Conservation (phyloP, 2,329 filamentous ascomycete species). For the Rachicladosporium sp. region DNA sequence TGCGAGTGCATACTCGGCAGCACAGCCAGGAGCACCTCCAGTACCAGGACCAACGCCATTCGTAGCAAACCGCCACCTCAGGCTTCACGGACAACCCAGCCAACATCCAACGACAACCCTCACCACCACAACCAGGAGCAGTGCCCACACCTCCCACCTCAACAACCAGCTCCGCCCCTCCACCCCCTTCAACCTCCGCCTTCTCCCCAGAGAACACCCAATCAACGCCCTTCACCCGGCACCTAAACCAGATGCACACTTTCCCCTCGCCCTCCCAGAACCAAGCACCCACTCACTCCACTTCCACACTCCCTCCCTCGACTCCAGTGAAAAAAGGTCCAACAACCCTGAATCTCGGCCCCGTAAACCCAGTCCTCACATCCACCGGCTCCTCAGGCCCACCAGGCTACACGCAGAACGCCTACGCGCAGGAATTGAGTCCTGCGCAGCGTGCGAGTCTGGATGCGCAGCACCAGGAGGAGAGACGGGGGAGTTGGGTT, state of each 20-base stretch:
- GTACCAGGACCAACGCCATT: constrained; percentile 22
- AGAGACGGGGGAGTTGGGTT: constrained; percentile 12
- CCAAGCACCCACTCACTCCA: constrained; percentile 28
- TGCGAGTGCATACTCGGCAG: constrained; percentile 16
- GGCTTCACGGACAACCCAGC: constrained; percentile 13
- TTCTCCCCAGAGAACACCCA: constrained; percentile 1
- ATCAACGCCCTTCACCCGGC: constrained; percentile 1
- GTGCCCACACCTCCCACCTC: constrained; percentile 19
- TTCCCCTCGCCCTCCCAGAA: constrained; percentile 18
- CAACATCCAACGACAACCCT: constrained; percentile 18
- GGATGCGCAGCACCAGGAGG: constrained; percentile 15
- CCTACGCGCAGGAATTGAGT: constrained; percentile 29
- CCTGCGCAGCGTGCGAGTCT: constrained; percentile 23
- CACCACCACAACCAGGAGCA: constrained; percentile 31
- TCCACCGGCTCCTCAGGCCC: constrained; percentile 27
- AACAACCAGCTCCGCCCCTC: constrained; percentile 22
- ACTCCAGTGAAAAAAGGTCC: constrained; percentile 13
- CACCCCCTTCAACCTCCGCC: constrained; percentile 24
- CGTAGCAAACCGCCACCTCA: constrained; percentile 11
- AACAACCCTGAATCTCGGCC: constrained; percentile 28
- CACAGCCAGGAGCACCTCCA: constrained; percentile 19
- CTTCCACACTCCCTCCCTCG: constrained; percentile 13
- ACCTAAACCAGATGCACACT: constrained; percentile 20
- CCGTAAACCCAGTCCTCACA: constrained; percentile 17
- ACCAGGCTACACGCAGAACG: constrained; percentile 37